Evolutionary conservation across 2,329 filamentous ascomycete genomes (phyloP).

Genomic region (Arthrobotrys conoides): DNA sequence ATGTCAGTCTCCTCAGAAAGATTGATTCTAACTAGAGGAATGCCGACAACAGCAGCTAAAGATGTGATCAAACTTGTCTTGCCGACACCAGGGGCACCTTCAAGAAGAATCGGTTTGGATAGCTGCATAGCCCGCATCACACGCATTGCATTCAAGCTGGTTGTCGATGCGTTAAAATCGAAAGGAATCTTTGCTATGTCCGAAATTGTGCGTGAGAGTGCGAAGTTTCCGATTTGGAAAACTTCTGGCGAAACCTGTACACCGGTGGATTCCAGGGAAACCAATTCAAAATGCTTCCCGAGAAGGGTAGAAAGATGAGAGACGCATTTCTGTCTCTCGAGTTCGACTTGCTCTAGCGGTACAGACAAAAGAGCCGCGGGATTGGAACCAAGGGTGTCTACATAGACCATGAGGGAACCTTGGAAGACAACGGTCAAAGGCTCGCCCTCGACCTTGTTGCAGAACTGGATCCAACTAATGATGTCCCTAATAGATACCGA

Average conservation of each 20-base stretch:
- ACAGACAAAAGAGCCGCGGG: slow-evolving; percentile 87
- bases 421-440: slow-evolving; percentile 72
- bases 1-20: slow-evolving; percentile 97
- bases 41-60: slow-evolving; percentile 82
- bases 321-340: slow-evolving; percentile 81
- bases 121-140: slow-evolving; percentile 90
- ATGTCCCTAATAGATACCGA: slow-evolving; percentile 92
- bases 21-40: slow-evolving; percentile 91
- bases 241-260: slow-evolving; percentile 26
- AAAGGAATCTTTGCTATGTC: slow-evolving; percentile 75
- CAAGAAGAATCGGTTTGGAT: slow-evolving; percentile 89
- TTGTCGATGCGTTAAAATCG: slow-evolving; percentile 90
- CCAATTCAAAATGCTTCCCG: slow-evolving; percentile 72
- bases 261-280: slow-evolving; percentile 71
- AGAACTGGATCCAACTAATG: slow-evolving; percentile 91
- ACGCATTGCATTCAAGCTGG: slow-evolving; percentile 88
- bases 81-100: slow-evolving; percentile 97
- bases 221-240: slow-evolving; percentile 79
- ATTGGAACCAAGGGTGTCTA: slow-evolving; percentile 95
- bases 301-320: slow-evolving; percentile 79
- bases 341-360: slow-evolving; percentile 76
- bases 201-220: slow-evolving; percentile 72
- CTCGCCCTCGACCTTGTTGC: slow-evolving; percentile 74
- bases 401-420: slow-evolving; percentile 93
- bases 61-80: slow-evolving; percentile 95